Conservation (phyloP, 495 filamentous ascomycete species). For the Penicillium antarcticum region DNA sequence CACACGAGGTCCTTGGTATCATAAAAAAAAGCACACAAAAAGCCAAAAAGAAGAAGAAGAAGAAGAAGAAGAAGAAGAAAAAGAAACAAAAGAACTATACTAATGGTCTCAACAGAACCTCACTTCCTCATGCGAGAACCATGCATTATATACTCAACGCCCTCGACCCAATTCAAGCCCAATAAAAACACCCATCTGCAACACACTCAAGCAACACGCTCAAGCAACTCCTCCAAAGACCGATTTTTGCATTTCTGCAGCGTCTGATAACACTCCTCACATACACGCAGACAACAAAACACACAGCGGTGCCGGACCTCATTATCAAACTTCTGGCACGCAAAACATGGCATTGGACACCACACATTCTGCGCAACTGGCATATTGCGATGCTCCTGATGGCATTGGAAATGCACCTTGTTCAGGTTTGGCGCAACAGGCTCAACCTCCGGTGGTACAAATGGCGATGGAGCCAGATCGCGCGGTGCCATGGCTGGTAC, state of each 20-base stretch:
- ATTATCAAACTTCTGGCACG: constrained; percentile 42
- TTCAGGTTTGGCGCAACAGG: constrained; percentile 37
- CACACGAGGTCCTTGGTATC: constrained; percentile 23
- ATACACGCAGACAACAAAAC: constrained; percentile 49
- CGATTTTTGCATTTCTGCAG: constrained; percentile 37
- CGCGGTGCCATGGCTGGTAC: constrained; percentile 16
- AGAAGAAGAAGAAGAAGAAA: not conserved
- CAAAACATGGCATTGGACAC: constrained; percentile 50
- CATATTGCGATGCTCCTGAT: constrained; percentile 45
- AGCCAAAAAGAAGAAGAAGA: constrained; percentile 6
- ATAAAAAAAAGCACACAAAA: constrained; percentile 14
- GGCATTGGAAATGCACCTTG: constrained; percentile 42
- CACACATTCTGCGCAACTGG: constrained; percentile 39
- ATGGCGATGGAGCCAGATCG: constrained; percentile 24
- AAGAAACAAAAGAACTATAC: not conserved
- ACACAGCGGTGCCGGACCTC: constrained; percentile 45
- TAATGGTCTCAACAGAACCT: not conserved
- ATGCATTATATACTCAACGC: not conserved
- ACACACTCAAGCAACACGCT: constrained; percentile 10
- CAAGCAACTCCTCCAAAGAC: constrained; percentile 34
- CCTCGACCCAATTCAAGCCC: too few relatives aligned
- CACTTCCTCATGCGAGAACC: not conserved
- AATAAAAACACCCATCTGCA: not conserved
- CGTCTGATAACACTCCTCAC: constrained; percentile 35
- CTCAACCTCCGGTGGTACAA: constrained; percentile 32